Conservation (phyloP, 768 basidiomycete genomes). For the Tylopilus rubrobrunneus region DNA sequence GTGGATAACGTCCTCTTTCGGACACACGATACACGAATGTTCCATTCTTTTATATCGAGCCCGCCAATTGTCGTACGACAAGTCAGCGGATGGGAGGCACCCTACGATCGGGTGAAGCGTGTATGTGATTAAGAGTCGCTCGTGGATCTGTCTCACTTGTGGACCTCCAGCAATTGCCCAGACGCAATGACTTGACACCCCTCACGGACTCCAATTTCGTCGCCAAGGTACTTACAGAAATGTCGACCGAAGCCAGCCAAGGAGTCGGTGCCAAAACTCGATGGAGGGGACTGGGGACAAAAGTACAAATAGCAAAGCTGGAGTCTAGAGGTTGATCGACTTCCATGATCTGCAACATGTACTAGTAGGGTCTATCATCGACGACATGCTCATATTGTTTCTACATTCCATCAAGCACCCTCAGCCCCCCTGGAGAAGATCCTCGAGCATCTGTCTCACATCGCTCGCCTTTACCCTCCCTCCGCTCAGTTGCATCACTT, state of each 20-base stretch:
- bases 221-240: constrained; percentile 60
- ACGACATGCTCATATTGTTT: neutral
- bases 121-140: constrained; percentile 39
- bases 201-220: constrained; percentile 87
- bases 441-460: constrained; percentile 48
- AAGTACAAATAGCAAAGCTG: constrained; percentile 46
- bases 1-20: constrained; percentile 96
- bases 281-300: constrained; percentile 81
- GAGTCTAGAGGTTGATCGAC: constrained; percentile 3
- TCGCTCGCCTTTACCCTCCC: constrained; percentile 75
- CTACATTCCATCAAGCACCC: too few relatives aligned
- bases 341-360: neutral
- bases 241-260: constrained; percentile 58
- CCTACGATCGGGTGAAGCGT: constrained; percentile 74
- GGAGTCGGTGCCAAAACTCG: constrained; percentile 64
- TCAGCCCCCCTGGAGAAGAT: constrained; percentile 33
- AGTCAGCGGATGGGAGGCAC: constrained; percentile 85
- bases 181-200: constrained; percentile 77
- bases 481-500: constrained; percentile 75
- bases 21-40: constrained; percentile 83
- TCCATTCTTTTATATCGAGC: constrained; percentile 69
- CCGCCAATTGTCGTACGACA: constrained; percentile 73
- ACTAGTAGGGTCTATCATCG: neutral
- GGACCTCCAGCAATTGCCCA: constrained; percentile 55
- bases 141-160: neutral